Percentiles rank a stretch among this genome's conserved stretches.
phyloP scores from a whole-genome alignment of 2,329 filamentous ascomycete species.

The Fusarium fracticaudum region DNA sequence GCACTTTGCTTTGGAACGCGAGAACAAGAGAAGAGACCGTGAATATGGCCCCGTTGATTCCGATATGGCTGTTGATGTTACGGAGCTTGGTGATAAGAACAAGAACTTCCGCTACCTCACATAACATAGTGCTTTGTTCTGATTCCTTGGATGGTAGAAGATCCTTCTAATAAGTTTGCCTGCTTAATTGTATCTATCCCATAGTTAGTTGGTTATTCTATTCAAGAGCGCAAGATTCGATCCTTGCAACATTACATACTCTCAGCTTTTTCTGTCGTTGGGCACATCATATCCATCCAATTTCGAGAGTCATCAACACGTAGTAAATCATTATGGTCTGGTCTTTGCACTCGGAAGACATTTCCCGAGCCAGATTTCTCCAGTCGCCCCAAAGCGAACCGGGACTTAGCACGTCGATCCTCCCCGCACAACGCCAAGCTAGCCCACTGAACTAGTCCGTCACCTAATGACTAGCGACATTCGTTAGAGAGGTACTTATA shows the following conservation, averaged over 20 bases:
- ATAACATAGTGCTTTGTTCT: fast-evolving
- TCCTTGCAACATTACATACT: not conserved
- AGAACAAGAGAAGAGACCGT: slow-evolving; percentile 8
- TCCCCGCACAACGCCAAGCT: not conserved
- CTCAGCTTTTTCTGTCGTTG: fast-evolving
- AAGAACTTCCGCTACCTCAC: slow-evolving; percentile 17
- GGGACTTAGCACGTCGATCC: not conserved
- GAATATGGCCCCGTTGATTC: slow-evolving; percentile 11
- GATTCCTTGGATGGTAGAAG: not conserved
- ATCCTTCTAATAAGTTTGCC: fast-evolving
- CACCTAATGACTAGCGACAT: no score
- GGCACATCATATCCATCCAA: fast-evolving
- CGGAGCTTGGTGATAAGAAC: slow-evolving; percentile 14
- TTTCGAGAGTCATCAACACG: fast-evolving
- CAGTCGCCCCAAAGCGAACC: not conserved
- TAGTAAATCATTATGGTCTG: fast-evolving
- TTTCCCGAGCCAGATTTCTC: not conserved
- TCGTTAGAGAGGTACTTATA: not conserved
- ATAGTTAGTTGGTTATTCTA: not conserved
- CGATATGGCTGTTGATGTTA: slow-evolving; percentile 13
- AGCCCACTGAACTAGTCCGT: not conserved
- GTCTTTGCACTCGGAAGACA: not conserved
- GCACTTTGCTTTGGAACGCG: slow-evolving; percentile 3
- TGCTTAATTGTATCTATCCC: no score
- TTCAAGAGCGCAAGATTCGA: not conserved